Percentiles rank a stretch among this genome's conserved stretches.
phyloP scores from a whole-genome alignment of 2,329 filamentous ascomycete genomes.

The Epichloe gansuensis region DNA sequence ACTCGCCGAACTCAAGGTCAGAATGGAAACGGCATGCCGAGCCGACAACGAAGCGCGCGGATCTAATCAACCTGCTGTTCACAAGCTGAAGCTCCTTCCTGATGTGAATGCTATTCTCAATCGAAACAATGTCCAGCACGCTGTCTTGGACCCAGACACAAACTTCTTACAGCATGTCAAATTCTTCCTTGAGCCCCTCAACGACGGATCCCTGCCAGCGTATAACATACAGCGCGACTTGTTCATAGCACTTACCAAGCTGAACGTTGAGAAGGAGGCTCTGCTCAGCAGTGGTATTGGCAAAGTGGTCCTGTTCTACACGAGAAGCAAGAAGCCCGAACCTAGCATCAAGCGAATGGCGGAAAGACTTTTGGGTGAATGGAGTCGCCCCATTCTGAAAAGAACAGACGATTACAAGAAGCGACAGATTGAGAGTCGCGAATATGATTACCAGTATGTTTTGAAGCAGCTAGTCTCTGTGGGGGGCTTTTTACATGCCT shows the following conservation, averaged over 20 bases:
- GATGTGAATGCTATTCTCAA: slow-evolving; percentile 82
- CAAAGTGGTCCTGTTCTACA: slow-evolving; percentile 95
- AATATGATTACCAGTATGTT: slow-evolving; percentile 48
- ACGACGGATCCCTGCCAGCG: slow-evolving; percentile 84
- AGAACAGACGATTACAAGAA: slow-evolving; percentile 92
- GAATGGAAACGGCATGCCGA: slow-evolving; percentile 84
- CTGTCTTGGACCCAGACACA: slow-evolving; percentile 83
- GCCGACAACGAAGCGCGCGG: slow-evolving; percentile 74
- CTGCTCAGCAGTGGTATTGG: slow-evolving; percentile 86
- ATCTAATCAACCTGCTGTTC: slow-evolving; percentile 65
- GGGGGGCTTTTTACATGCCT: neutral
- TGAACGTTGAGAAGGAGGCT: slow-evolving; percentile 84
- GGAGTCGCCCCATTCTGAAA: slow-evolving; percentile 89
- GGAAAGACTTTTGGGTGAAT: slow-evolving; percentile 83
- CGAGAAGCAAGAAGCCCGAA: slow-evolving; percentile 83
- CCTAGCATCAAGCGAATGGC: slow-evolving; percentile 84
- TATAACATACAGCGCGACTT: slow-evolving; percentile 97
- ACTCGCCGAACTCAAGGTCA: slow-evolving; percentile 73
- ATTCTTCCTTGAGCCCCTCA: slow-evolving; percentile 92
- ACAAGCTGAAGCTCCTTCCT: slow-evolving; percentile 88
- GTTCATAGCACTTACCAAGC: slow-evolving; percentile 63
- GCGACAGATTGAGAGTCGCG: slow-evolving; percentile 50
- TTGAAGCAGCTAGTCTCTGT: neutral
- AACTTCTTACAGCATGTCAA: slow-evolving; percentile 91
- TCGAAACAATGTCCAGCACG: slow-evolving; percentile 72